Evolutionary conservation across 306 rosid species (phyloP), one percentile per base, ranked within the genome.

Genomic region (Rosa persica): DNA sequence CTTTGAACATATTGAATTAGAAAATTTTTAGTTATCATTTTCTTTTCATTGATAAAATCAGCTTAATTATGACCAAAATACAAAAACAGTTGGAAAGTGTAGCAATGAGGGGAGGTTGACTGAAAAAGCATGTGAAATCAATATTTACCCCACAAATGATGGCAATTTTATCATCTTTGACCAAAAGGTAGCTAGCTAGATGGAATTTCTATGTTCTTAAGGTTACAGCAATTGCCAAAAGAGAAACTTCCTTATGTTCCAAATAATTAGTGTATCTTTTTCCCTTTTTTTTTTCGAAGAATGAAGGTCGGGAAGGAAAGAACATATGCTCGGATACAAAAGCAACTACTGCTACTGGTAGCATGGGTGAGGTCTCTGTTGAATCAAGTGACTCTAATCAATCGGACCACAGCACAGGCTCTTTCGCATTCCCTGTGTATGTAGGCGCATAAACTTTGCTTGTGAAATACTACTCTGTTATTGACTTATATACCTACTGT

Each of bases 351-450:
- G 20, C 47, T 36, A 55, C 49, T 22, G 79, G 76, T 17, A 76
- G 54, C 62, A 70, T 39, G 66, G 75, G 39, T 47, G 83, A 81
- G 78, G 70, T 54, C 64, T 79, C 84, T 13, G 34, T 61, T 12
- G 85, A 81, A 73, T 92, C 90, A 55, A 85, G 88, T 1, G 90
- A 81, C 68, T 89, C 94, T 4, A 51, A 71, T 25, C 88, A 72
- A 74, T 90, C 93, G 57, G 88, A 87, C 55, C 80, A 78, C 70
- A 91, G 93, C 75, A 55, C 83, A 8, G 82, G 82, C 79, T 92
- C 97, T 22, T 94, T 94, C 73, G 93, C 90, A 0, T 92, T 94
- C 70, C 98, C 98, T 0, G 88, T 85, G 98, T 90, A 90, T 76
- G 98, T 81, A 65, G 44, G 12, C 44, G 44, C 70, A 65, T 47